These are phyloP conservation scores for Aspergillus nomiae DNA, from an alignment of 2,329 filamentous ascomycete species.

Conservation along the genomic window DNA sequence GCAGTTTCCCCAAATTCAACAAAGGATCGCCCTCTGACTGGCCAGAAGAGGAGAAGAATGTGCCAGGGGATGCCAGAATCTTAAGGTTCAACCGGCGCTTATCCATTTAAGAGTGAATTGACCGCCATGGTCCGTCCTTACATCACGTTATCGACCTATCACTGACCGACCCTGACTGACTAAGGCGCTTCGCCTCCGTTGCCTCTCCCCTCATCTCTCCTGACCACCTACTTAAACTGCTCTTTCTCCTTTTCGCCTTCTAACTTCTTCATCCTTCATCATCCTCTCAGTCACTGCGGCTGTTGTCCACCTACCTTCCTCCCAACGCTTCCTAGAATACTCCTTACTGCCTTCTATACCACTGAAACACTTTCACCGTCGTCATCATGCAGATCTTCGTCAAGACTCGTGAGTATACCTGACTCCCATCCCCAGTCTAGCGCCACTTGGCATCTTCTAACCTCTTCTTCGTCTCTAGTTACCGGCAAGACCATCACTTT, in stretches of 20 bases:
- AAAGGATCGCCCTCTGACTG: constrained; percentile 15
- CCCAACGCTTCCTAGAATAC: neutral
- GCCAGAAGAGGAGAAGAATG: constrained; percentile 17
- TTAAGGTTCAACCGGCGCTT: constrained; percentile 3
- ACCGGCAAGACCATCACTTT: constrained; percentile 61
- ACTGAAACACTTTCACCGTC: constrained; percentile 21
- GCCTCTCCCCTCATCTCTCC: constrained; percentile 27
- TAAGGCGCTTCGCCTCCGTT: constrained; percentile 31
- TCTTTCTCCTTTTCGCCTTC: constrained; percentile 24
- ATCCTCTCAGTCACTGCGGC: neutral
- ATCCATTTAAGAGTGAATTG: constrained; percentile 6
- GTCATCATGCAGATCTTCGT: constrained; percentile 94
- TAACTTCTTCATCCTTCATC: constrained; percentile 19
- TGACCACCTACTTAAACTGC: constrained; percentile 34
- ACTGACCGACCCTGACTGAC: constrained; percentile 25
- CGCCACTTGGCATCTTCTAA: constrained; percentile 23
- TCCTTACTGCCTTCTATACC: constrained; percentile 22
- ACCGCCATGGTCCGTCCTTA: constrained; percentile 11
- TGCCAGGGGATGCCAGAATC: constrained; percentile 22
- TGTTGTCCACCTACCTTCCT: neutral
- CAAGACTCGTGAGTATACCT: constrained; percentile 76
- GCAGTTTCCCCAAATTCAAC: constrained; percentile 8
- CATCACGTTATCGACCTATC: constrained; percentile 34
- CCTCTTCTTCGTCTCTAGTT: constrained; percentile 49
- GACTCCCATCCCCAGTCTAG: constrained; percentile 28